Evolutionary conservation across 1,284 basidiomycete genomes (phyloP).

Genomic region (Boletus smithii): DNA sequence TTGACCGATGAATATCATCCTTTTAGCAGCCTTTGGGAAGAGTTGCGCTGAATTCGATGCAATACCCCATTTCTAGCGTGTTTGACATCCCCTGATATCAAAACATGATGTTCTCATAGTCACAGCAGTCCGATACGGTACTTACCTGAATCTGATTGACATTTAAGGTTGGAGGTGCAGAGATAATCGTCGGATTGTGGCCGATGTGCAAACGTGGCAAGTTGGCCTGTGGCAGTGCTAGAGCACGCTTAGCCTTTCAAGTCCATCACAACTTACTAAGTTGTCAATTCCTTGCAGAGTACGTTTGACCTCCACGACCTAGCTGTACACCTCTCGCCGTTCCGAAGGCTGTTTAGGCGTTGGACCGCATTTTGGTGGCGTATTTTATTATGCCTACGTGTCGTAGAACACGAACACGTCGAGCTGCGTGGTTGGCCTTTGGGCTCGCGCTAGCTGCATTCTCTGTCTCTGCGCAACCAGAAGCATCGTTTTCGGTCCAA

Average conservation of each 20-base stretch:
- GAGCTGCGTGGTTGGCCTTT: constrained; percentile 61
- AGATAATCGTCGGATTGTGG: too few relatives aligned
- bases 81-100: background rate
- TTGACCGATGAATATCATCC: background rate
- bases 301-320: background rate
- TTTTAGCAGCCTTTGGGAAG: background rate
- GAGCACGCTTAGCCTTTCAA: background rate
- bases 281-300: too few relatives aligned
- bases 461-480: constrained; percentile 36
- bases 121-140: too few relatives aligned
- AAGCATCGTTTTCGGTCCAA: constrained; percentile 23
- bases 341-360: background rate
- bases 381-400: constrained; percentile 18
- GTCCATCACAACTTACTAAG: background rate
- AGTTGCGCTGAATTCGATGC: background rate
- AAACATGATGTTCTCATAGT: too few relatives aligned
- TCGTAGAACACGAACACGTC: constrained; percentile 36
- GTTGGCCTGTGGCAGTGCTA: constrained; percentile 19
- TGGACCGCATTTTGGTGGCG: background rate
- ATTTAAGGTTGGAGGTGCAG: too few relatives aligned
- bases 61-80: background rate
- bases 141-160: background rate
- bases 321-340: background rate
- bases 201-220: constrained; percentile 19
- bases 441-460: constrained; percentile 47